Conservation (phyloP, 2,329 filamentous ascomycete genomes). For the Alternaria brassicicola region DNA sequence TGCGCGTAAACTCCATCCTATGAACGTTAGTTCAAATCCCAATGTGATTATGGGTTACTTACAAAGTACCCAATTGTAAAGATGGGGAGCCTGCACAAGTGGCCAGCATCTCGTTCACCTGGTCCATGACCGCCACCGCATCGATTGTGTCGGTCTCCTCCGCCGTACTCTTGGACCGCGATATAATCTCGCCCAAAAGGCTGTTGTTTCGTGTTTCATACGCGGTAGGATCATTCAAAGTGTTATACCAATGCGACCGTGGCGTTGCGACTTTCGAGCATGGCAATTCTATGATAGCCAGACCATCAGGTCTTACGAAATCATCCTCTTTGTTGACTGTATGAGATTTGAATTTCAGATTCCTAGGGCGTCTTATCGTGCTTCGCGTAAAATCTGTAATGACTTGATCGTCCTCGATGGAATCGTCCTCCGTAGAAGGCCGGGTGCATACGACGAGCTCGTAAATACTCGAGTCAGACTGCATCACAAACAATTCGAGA, state of each 20-base stretch:
- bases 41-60: constrained; percentile 12
- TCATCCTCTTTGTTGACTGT: constrained; percentile 28
- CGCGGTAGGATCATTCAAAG: not conserved
- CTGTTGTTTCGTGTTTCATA: constrained; percentile 14
- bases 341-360: not conserved
- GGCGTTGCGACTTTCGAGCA: constrained; percentile 15
- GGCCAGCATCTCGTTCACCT: constrained; percentile 20
- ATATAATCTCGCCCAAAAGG: constrained; percentile 24
- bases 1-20: constrained; percentile 32
- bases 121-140: constrained; percentile 17
- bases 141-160: constrained; percentile 11
- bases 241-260: constrained; percentile 1
- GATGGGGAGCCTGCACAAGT: constrained; percentile 5
- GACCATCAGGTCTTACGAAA: constrained; percentile 38
- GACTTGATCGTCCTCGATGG: not conserved
- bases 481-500: constrained; percentile 32
- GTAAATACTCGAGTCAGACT: constrained; percentile 35
- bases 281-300: constrained; percentile 16
- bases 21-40: constrained; percentile 2
- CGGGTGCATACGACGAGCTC: constrained; percentile 28
- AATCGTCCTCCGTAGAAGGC: constrained; percentile 1
- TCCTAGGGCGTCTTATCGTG: constrained; percentile 12
- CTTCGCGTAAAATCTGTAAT: constrained; percentile 31
- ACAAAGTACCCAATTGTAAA: constrained; percentile 30
- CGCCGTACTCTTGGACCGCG: not conserved